Conservation (phyloP, 2,329 filamentous ascomycete species). For the Phoma sp. region DNA sequence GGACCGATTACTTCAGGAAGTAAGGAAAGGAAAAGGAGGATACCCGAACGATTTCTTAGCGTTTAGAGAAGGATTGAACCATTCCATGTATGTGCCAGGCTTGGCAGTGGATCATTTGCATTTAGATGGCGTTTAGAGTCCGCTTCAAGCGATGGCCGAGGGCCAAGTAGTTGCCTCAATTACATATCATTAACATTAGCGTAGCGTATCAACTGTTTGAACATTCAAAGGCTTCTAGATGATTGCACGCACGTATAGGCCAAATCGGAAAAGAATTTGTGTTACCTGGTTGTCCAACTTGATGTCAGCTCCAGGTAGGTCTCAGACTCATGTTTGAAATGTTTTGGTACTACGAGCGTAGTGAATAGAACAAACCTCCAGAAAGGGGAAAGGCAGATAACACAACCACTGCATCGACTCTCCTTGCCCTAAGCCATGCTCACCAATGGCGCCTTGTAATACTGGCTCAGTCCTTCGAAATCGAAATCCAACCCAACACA, state of each 20-base stretch:
- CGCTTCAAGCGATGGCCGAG: not conserved
- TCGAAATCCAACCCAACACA: slow-evolving; percentile 30
- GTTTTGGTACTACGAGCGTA: too few relatives aligned
- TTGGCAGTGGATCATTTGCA: not conserved
- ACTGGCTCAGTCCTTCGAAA: slow-evolving; percentile 20
- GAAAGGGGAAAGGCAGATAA: too few relatives aligned
- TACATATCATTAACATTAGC: not conserved
- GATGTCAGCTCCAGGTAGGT: too few relatives aligned
- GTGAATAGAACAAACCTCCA: too few relatives aligned
- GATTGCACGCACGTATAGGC: too few relatives aligned
- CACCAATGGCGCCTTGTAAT: slow-evolving; percentile 16
- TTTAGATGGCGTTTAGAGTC: slow-evolving; percentile 1
- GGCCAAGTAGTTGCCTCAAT: not conserved
- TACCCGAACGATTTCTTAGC: not conserved
- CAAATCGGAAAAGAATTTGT: too few relatives aligned
- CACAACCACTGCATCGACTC: not conserved
- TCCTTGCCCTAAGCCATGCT: not conserved
- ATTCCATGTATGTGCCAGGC: not conserved
- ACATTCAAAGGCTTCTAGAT: not conserved
- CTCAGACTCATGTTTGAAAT: too few relatives aligned
- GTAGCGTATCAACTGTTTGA: not conserved
- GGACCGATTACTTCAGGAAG: slow-evolving; percentile 31
- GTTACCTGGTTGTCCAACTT: too few relatives aligned
- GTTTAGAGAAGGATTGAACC: not conserved
- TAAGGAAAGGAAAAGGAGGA: not conserved